Evolutionary conservation across 192 early-diverging fungal species (phyloP), one percentile per base, ranked within the genome.

Genomic region (Haplosporangium gracile): DNA sequence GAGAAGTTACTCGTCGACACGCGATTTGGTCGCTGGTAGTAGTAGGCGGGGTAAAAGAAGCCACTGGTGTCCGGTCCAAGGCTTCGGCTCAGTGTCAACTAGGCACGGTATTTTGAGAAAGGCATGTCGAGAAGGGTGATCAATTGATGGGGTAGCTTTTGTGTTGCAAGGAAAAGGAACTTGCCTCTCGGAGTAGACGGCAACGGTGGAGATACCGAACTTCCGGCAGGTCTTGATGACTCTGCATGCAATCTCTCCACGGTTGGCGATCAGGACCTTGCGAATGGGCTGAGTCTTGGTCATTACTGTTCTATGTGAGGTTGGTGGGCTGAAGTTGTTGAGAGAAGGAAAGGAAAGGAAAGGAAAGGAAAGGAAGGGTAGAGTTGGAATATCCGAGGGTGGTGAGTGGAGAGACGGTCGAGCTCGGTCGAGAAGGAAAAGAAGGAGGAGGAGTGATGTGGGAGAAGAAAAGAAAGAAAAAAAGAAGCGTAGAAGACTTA

Each of bases 191-290:
- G 91, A 92, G 88, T 92, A 96, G 26, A 95, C 89, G 29, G 93
- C 93, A 29, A 95, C 88, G 45, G 94, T 91, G 11, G 89, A 81
- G 47, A 93, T 85, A 71, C 94, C 94, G 74, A 96, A 91, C 74
- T 93, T 89, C 42, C 90, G 89, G 36, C 91, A 93, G 32, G 95
- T 92, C 51, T 92, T 90, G n/a, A 96, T 91, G 76, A 96, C 90
- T 74, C 95, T 88, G 74, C 93, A 92, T 47, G 95, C 94, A 78
- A 96, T 96, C 84, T 96, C 95, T 51, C 95, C 95, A 39, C 95
- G 91, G 88, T 96, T 96, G 13, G 95, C 95, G 18, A 95, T 94
- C 18, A 92, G 80, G 39, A 92, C 71, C 70, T 90, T 91, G 51
- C 80, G 82, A 77, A 92, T 92, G 72, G 79, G 84, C 15, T 76